Evolutionary conservation across 75 land plant genomes (phyloP), one percentile per base, ranked within the genome.

Genomic region (Larix kaempferi): DNA sequence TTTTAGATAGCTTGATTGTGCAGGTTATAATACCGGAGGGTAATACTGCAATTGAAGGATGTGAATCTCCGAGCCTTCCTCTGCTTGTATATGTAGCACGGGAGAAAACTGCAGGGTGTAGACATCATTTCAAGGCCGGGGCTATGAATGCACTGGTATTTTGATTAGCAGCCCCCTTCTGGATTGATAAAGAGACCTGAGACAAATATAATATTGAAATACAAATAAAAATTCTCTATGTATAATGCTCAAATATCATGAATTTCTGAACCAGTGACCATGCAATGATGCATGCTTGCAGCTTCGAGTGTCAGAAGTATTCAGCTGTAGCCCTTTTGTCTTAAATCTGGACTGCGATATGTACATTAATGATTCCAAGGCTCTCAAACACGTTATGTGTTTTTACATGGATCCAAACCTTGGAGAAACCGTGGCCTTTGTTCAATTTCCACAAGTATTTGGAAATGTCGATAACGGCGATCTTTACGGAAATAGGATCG

Each of bases 401-500:
- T 25, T 78, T 78, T 61, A 56, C 33, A 78, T 78, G 79, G 80
- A 78, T 76, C 80, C 78, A 35, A 44, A 25, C 21, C 35, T 35
- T 35, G 77, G 78, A 73, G 11, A 77, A 19, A 44, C 76, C 23
- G 77, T 35, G 19, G 49, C 79, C 21, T 77, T 41, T 77, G 78
- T 77, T 79, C 78, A 77, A 78, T 77, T 77, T 72, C 78, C 77
- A n/a, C 77, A 75, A 75, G 67, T 29, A 12, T 75, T 75, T 60
- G 73, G 63, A 74, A 55, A 56, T 35, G 21, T 77, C 17, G 78
- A 74, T 73, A 11, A 22, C 1, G 23, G 33, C 14, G 78, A 77
- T 35, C 25, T 39, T 27, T 29, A 77, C 21, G 78, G 57, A 25
- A 77, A 77, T 73, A 22, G 37, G 33, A 76, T 22, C 13, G 74